Evolutionary conservation across 148 eudicot species (phyloP).

Genomic region (Heliosperma pusillum): DNA sequence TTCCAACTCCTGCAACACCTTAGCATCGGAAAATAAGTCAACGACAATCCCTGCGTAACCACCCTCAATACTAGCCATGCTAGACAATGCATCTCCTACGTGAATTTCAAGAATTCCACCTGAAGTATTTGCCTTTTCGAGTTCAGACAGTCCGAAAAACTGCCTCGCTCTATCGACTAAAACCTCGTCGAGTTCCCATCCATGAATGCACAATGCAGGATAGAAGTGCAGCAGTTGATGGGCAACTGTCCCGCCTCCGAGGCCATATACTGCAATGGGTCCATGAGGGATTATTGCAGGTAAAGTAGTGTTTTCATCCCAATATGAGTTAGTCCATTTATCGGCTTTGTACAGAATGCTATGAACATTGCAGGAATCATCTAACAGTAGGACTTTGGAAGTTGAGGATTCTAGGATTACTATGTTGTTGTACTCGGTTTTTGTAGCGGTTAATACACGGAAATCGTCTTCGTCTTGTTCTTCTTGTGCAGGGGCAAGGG

Average conservation of each 20-base stretch:
- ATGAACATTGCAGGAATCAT: slow-evolving; percentile 73
- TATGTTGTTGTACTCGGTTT: slow-evolving; percentile 58
- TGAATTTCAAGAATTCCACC: slow-evolving; percentile 66
- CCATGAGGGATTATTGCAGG: slow-evolving; percentile 77
- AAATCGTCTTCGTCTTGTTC: slow-evolving; percentile 32
- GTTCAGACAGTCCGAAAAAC: slow-evolving; percentile 55
- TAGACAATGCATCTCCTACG: slow-evolving; percentile 76
- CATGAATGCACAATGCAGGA: slow-evolving; percentile 68
- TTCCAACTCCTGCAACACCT: slow-evolving; percentile 64
- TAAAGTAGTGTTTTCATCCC: slow-evolving; percentile 79
- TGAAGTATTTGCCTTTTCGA: slow-evolving; percentile 47
- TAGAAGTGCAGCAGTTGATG: slow-evolving; percentile 63
- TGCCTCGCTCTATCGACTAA: slow-evolving; percentile 64
- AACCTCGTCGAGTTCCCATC: slow-evolving; percentile 86
- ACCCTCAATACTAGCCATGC: slow-evolving; percentile 44
- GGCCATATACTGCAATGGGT: slow-evolving; percentile 76
- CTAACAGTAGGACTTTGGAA: slow-evolving; percentile 60
- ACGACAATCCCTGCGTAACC: slow-evolving; percentile 91
- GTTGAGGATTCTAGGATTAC: slow-evolving; percentile 55
- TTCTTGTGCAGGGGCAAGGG: background rate
- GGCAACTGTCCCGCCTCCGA: slow-evolving; percentile 87
- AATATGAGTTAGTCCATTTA: slow-evolving; percentile 77
- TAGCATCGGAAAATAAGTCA: slow-evolving; percentile 74
- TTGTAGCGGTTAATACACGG: slow-evolving; percentile 43
- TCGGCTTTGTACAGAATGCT: slow-evolving; percentile 51